phyloP scores from a whole-genome alignment of 306 rosid species.

The Casuarina cunninghamiana region DNA sequence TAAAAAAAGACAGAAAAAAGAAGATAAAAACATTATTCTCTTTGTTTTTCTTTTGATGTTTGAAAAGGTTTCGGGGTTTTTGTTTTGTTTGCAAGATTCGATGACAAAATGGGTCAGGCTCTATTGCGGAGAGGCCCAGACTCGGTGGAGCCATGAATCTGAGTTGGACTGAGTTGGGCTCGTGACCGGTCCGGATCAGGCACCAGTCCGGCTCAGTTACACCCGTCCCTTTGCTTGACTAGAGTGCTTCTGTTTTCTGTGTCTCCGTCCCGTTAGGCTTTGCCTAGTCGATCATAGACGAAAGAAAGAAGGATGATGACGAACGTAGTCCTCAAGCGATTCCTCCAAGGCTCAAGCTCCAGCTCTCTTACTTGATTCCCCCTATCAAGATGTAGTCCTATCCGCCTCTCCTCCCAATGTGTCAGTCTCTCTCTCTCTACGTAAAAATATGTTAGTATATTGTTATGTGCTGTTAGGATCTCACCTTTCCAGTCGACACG shows the following conservation, averaged over 20 bases:
- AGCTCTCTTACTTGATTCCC: background rate
- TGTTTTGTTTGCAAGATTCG: too few relatives aligned
- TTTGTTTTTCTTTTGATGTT: too few relatives aligned
- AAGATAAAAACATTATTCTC: too few relatives aligned
- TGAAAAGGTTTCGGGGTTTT: too few relatives aligned
- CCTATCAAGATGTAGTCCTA: background rate
- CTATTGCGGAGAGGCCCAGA: too few relatives aligned
- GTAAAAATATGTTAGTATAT: background rate
- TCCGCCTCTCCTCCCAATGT: background rate
- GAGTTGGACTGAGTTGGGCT: too few relatives aligned
- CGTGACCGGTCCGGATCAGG: too few relatives aligned
- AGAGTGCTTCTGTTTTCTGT: background rate
- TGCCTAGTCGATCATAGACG: background rate
- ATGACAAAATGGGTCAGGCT: too few relatives aligned
- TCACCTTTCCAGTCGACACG: too few relatives aligned
- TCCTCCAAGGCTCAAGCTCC: constrained; percentile 4
- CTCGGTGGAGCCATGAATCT: too few relatives aligned
- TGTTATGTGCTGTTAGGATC: background rate
- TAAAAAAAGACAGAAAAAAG: too few relatives aligned
- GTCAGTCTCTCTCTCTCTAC: constrained; percentile 16
- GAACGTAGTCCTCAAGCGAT: background rate
- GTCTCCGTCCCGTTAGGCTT: background rate
- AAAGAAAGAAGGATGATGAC: background rate
- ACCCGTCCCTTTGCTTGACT: background rate
- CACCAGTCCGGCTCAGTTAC: background rate